A percentile compares a stretch with the other conserved stretches of the same genome.
phyloP scores from a whole-genome alignment of 2,329 filamentous ascomycete genomes.

The Raffaelea arxii region DNA sequence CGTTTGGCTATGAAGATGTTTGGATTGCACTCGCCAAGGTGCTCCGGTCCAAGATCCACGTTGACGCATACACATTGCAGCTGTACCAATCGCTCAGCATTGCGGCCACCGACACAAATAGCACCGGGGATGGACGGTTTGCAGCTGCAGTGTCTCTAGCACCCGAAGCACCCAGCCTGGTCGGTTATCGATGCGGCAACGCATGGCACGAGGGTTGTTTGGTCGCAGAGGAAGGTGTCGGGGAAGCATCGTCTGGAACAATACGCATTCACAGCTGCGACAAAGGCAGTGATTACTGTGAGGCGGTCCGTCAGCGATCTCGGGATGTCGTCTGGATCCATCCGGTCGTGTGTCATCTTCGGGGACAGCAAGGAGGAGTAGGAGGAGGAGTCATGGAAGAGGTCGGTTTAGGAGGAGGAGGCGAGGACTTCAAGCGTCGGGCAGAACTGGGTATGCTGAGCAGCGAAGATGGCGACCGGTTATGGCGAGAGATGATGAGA shows the following conservation, averaged over 20 bases:
- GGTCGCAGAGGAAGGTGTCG: neutral
- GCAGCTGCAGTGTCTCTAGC: conserved; percentile 31
- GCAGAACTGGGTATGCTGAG: conserved; percentile 54
- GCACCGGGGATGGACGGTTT: too few species aligned
- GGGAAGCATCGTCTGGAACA: conserved; percentile 20
- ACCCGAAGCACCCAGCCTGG: conserved; percentile 56
- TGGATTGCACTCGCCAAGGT: conserved; percentile 72
- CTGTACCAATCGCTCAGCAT: conserved; percentile 54
- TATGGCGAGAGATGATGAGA: too few species aligned
- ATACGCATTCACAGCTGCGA: conserved; percentile 79
- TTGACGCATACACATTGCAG: conserved; percentile 69
- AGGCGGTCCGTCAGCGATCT: conserved; percentile 26
- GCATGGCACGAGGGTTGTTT: conserved; percentile 59
- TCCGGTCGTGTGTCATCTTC: conserved; percentile 61
- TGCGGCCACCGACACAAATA: too few species aligned
- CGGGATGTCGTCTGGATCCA: conserved; percentile 61
- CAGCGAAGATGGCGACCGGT: conserved; percentile 13
- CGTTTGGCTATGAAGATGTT: conserved; percentile 86
- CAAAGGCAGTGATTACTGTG: conserved; percentile 51
- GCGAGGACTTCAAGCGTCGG: conserved; percentile 60
- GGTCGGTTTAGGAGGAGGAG: conserved; percentile 68
- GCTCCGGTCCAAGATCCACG: conserved; percentile 61
- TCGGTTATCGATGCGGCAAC: conserved; percentile 69
- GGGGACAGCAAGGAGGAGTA: too few species aligned
- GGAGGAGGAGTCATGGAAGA: conserved; percentile 57